Conservation (phyloP, 495 filamentous ascomycete genomes). For the Penicillium diatomitis region DNA sequence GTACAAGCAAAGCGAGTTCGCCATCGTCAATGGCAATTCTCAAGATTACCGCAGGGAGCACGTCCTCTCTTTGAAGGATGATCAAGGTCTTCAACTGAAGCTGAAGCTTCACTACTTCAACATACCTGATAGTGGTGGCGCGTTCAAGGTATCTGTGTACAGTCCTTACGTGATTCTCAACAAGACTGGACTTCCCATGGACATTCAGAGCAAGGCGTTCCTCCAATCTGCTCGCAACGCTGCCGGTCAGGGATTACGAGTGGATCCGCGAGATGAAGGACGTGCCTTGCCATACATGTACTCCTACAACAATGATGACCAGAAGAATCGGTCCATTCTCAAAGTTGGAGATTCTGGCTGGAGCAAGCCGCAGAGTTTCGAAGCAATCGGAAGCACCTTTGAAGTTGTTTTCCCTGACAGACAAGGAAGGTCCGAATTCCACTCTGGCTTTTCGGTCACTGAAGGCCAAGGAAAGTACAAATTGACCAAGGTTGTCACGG, state of each 20-base stretch:
- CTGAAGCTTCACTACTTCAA: constrained; percentile 89
- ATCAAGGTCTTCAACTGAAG: constrained; percentile 64
- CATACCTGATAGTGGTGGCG: constrained; percentile 85
- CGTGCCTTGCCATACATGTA: constrained; percentile 90
- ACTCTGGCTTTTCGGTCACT: constrained; percentile 77
- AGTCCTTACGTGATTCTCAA: constrained; percentile 92
- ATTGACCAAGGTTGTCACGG: constrained; percentile 83
- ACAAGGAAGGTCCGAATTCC: constrained; percentile 67
- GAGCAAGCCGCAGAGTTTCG: constrained; percentile 97
- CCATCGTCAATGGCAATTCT: constrained; percentile 85
- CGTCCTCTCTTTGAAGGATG: constrained; percentile 71
- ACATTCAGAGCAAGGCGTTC: constrained; percentile 81
- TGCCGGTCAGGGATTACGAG: constrained; percentile 61
- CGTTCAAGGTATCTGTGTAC: constrained; percentile 90
- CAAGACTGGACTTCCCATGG: constrained; percentile 83
- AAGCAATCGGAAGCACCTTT: constrained; percentile 89
- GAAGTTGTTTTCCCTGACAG: constrained; percentile 73
- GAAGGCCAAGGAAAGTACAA: constrained; percentile 97
- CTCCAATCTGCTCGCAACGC: constrained; percentile 72
- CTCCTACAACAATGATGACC: constrained; percentile 77
- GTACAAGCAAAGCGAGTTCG: constrained; percentile 91
- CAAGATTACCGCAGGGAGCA: constrained; percentile 84
- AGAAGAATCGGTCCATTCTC: constrained; percentile 76
- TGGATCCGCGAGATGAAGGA: constrained; percentile 38
- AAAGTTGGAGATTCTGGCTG: constrained; percentile 83